Conservation (phyloP, 1,139 yeast genomes). For the Candida sanyaensis region DNA sequence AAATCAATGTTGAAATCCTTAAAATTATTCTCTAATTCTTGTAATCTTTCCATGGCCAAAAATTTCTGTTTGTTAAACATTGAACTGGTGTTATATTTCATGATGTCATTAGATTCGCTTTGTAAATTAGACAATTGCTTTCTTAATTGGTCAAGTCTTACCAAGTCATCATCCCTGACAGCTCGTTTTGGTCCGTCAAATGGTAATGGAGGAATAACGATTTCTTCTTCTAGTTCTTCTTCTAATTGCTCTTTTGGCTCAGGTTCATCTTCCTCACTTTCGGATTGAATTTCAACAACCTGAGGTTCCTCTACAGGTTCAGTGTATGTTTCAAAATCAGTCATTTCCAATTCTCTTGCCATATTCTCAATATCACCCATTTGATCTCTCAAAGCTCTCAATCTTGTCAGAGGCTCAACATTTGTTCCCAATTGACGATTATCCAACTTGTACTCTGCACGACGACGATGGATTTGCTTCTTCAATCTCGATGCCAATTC, state of each 20-base stretch:
- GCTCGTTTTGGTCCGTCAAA: constrained; percentile 34
- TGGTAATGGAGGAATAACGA: constrained; percentile 16
- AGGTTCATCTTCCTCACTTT: constrained; percentile 16
- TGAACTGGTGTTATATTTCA: constrained; percentile 66
- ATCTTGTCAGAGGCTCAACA: constrained; percentile 75
- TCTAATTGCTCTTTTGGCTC: constrained; percentile 18
- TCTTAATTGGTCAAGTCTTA: constrained; percentile 53
- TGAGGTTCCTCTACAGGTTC: constrained; percentile 17
- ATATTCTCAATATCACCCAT: constrained; percentile 85
- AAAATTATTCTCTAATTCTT: constrained; percentile 62
- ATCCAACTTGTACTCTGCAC: constrained; percentile 60
- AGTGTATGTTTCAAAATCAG: constrained; percentile 61
- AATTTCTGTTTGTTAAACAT: constrained; percentile 57
- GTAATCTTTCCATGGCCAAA: constrained; percentile 67
- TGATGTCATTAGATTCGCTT: constrained; percentile 70
- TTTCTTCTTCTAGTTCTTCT: constrained; percentile 18
- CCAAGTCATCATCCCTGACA: constrained; percentile 43
- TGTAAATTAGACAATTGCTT: constrained; percentile 62
- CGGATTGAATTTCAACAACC: constrained; percentile 6
- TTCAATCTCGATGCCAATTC: constrained; percentile 54
- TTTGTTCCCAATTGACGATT: constrained; percentile 57
- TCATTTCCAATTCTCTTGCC: constrained; percentile 86
- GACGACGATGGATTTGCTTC: constrained; percentile 61
- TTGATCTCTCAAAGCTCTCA: constrained; percentile 74
- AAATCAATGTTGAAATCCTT: constrained; percentile 63